phyloP scores from a whole-genome alignment of 2,329 filamentous ascomycete species.

The Whalleya microplaca region DNA sequence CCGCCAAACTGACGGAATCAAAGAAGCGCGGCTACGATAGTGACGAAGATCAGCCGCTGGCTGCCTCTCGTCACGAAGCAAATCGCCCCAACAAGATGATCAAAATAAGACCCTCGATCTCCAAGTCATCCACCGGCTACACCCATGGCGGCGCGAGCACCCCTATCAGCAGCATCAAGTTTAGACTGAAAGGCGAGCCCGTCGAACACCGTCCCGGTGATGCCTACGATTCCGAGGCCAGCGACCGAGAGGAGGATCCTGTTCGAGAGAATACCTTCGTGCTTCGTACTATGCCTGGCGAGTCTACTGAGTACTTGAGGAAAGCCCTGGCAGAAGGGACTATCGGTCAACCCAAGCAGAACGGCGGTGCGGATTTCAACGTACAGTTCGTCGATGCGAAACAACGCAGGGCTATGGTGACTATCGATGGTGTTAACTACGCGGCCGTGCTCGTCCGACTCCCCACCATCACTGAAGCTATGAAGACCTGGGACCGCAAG shows the following conservation, averaged over 20 bases:
- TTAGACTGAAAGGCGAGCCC: slow-evolving; percentile 69
- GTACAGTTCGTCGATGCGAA: slow-evolving; percentile 80
- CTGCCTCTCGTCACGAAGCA: slow-evolving; percentile 39
- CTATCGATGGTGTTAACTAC: slow-evolving; percentile 70
- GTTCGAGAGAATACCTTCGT: slow-evolving; percentile 89
- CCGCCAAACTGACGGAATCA: slow-evolving; percentile 57
- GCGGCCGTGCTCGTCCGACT: slow-evolving; percentile 81
- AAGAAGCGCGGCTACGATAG: slow-evolving; percentile 66
- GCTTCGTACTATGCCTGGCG: slow-evolving; percentile 83
- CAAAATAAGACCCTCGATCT: slow-evolving; percentile 49
- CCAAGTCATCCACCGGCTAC: slow-evolving; percentile 35
- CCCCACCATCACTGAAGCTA: slow-evolving; percentile 84
- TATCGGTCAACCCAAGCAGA: slow-evolving; percentile 66
- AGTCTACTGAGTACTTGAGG: slow-evolving; percentile 82
- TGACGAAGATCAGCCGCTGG: slow-evolving; percentile 47
- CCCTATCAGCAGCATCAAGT: slow-evolving; percentile 47
- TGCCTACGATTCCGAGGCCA: slow-evolving; percentile 95
- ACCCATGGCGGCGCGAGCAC: slow-evolving; percentile 39
- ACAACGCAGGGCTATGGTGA: slow-evolving; percentile 73
- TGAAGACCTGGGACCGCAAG: slow-evolving; percentile 92
- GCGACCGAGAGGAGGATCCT: slow-evolving; percentile 85
- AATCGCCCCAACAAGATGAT: slow-evolving; percentile 53
- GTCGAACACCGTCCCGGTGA: slow-evolving; percentile 76
- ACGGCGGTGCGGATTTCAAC: slow-evolving; percentile 75
- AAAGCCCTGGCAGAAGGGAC: slow-evolving; percentile 75